Conservation (phyloP, 768 basidiomycete genomes). For the Xanthoconium purpureum region DNA sequence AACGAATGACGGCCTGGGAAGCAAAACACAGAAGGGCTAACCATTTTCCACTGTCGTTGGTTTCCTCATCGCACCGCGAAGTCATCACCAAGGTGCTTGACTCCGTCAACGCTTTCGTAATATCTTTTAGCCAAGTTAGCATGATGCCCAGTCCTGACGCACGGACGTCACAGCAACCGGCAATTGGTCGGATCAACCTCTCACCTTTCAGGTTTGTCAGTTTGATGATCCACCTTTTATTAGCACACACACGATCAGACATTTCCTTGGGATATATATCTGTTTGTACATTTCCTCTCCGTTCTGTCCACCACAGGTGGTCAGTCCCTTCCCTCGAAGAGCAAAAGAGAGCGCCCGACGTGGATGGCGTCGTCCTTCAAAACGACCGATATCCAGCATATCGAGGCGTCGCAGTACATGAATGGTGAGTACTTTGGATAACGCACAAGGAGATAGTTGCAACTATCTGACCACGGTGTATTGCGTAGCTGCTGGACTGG, state of each 20-base stretch:
- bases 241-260: background rate
- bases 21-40: background rate
- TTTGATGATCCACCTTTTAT: conserved; percentile 13
- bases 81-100: background rate
- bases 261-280: background rate
- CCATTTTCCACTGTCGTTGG: background rate
- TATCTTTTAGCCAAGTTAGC: background rate
- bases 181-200: conserved; percentile 4
- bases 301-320: background rate
- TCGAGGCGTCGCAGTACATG: conserved; percentile 23
- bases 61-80: background rate
- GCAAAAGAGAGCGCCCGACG: background rate
- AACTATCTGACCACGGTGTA: background rate
- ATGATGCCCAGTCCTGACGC: background rate
- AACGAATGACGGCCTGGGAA: background rate
- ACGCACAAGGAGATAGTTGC: background rate
- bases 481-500: conserved; percentile 21
- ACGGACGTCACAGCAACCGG: conserved; percentile 1
- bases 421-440: conserved; percentile 18
- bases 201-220: background rate
- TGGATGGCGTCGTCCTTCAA: conserved; percentile 6
- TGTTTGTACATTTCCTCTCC: background rate
- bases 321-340: background rate
- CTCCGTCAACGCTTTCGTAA: background rate
- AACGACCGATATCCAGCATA: background rate